These are phyloP conservation scores for Heliophila coronopifolia DNA, from an alignment of 441 rosid genomes.

Conservation along the genomic window DNA sequence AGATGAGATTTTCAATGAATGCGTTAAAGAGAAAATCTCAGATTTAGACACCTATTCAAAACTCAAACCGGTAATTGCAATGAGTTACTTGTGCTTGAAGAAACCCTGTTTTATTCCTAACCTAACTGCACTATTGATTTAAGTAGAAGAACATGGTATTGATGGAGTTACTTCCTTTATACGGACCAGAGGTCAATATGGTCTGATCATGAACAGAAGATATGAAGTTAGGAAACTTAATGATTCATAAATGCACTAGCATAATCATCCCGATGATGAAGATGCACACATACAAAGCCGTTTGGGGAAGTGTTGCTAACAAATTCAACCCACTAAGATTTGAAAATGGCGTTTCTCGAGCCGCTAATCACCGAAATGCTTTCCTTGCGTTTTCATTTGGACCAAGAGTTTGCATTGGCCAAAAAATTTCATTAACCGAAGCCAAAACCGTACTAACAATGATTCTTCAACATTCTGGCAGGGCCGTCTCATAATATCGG, in stretches of 20 bases:
- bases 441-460: constrained; percentile 36
- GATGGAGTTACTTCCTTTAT: constrained; percentile 51
- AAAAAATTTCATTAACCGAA: constrained; percentile 42
- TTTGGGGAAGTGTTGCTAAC: constrained; percentile 53
- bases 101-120: neutral
- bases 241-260: constrained; percentile 38
- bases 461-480: constrained; percentile 43
- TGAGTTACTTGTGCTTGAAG: constrained; percentile 4
- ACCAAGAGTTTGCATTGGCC: constrained; percentile 50
- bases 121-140: neutral
- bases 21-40: constrained; percentile 30
- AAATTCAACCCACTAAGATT: constrained; percentile 49
- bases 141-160: constrained; percentile 53
- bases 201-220: constrained; percentile 32
- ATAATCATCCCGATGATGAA: constrained; percentile 28
- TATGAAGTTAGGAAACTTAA: constrained; percentile 33
- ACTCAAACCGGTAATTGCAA: constrained; percentile 37
- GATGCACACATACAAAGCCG: constrained; percentile 40
- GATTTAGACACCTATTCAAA: constrained; percentile 33
- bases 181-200: constrained; percentile 34
- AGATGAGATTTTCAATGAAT: constrained; percentile 38
- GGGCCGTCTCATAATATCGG: no score
- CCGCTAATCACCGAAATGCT: constrained; percentile 42
- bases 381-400: constrained; percentile 42
- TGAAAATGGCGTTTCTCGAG: constrained; percentile 36